Conservation (phyloP, 2,329 filamentous ascomycete species). For the Aspergillus pseudonomiae region DNA sequence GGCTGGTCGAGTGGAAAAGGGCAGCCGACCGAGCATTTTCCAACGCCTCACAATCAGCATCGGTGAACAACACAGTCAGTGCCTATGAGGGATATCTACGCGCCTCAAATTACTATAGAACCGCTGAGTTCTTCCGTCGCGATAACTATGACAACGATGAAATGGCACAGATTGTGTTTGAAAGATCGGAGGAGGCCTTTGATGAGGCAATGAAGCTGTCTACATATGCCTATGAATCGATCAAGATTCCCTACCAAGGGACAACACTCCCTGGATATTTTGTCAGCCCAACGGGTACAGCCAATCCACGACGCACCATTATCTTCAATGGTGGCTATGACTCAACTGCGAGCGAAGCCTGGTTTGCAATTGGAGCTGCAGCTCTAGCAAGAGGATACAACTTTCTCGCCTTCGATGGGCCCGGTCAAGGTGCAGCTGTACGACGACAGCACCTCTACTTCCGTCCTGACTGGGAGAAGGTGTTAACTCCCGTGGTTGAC, state of each 20-base stretch:
- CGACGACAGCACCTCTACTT: slow-evolving; percentile 31
- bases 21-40: background rate
- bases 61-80: background rate
- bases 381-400: slow-evolving; percentile 36
- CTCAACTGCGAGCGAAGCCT: slow-evolving; percentile 33
- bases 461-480: slow-evolving; percentile 35
- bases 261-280: slow-evolving; percentile 4
- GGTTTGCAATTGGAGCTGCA: slow-evolving; percentile 27
- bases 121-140: slow-evolving; percentile 3
- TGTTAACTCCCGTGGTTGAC: slow-evolving; percentile 34
- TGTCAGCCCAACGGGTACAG: background rate
- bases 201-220: background rate
- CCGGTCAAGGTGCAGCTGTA: slow-evolving; percentile 33
- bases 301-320: slow-evolving; percentile 16
- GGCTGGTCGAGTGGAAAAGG: background rate
- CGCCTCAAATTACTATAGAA: slow-evolving; percentile 1
- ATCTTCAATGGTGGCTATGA: slow-evolving; percentile 34
- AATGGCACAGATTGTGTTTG: background rate
- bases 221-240: background rate
- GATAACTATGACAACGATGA: slow-evolving; percentile 1
- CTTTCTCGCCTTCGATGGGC: slow-evolving; percentile 37
- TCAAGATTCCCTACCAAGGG: slow-evolving; percentile 2
- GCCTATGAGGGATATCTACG: slow-evolving; percentile 2
- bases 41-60: background rate
- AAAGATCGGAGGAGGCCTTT: background rate